Evolutionary conservation across 2,329 filamentous ascomycete genomes (phyloP).

Genomic region (Ophiostoma himal-ulmi): DNA sequence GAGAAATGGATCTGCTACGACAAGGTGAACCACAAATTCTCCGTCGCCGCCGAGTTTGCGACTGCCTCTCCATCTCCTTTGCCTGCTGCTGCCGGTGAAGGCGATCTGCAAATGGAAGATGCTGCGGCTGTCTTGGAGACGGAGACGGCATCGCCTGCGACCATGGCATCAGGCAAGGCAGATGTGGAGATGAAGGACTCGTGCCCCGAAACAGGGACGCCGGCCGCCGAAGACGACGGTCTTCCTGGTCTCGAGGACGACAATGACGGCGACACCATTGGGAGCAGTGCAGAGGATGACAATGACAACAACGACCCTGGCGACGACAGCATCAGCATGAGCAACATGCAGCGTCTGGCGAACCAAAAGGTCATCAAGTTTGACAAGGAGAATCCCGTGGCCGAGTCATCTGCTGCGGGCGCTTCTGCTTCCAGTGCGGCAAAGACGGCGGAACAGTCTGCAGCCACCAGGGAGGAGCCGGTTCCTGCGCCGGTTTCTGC

Average conservation of each 20-base stretch:
- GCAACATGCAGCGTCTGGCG: not conserved
- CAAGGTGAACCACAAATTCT: conserved; percentile 35
- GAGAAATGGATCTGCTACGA: conserved; percentile 46
- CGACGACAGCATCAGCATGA: not conserved
- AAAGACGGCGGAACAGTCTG: no score
- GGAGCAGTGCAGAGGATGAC: not conserved
- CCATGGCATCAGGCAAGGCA: not conserved
- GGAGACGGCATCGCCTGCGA: not conserved
- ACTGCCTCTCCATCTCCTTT: not conserved
- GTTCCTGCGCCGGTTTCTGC: no score
- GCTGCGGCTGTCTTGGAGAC: not conserved
- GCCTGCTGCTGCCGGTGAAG: not conserved
- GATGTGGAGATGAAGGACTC: not conserved
- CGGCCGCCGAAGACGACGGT: not conserved
- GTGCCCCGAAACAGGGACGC: not conserved
- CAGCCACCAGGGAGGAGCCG: no score
- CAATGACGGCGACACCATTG: not conserved
- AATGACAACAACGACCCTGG: not conserved
- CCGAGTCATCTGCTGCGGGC: no score
- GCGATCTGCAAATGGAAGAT: not conserved
- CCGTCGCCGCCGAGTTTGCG: conserved; percentile 28
- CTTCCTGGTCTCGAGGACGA: not conserved
- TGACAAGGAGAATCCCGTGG: not conserved
- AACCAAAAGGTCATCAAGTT: not conserved
- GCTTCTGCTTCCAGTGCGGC: not conserved